A percentile compares a stretch with the other conserved stretches of the same genome.
Conservation (phyloP, 768 basidiomycete genomes). For the Pisolithus tinctorius region DNA sequence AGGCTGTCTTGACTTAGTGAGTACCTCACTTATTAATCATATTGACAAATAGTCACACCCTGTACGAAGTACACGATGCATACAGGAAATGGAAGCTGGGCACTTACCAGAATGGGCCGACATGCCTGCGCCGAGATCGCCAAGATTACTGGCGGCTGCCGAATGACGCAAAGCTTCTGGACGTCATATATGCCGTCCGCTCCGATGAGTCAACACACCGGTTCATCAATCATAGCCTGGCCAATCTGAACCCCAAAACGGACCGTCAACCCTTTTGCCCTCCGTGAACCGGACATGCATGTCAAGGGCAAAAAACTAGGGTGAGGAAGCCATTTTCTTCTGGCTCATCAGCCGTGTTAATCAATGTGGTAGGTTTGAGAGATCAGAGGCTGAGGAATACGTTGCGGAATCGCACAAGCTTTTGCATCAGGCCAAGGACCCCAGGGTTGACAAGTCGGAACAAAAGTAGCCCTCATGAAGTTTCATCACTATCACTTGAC, state of each 20-base stretch:
- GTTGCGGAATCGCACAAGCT: constrained; percentile 56
- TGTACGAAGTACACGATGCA: constrained; percentile 63
- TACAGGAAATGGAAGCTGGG: constrained; percentile 77
- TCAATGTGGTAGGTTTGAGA: constrained; percentile 47
- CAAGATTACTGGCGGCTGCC: constrained; percentile 88
- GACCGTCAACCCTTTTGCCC: constrained; percentile 89
- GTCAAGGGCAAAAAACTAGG: constrained; percentile 71
- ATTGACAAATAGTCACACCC: constrained; percentile 5
- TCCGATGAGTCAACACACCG: constrained; percentile 91
- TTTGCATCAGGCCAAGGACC: constrained; percentile 29
- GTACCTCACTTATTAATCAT: constrained; percentile 23
- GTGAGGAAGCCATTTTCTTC: constrained; percentile 36
- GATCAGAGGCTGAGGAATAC: constrained; percentile 59
- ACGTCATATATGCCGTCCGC: constrained; percentile 87
- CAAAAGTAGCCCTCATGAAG: constrained; percentile 11
- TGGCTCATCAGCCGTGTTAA: constrained; percentile 7
- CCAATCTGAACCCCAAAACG: constrained; percentile 66
- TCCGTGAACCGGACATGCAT: constrained; percentile 84
- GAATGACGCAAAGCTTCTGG: constrained; percentile 69
- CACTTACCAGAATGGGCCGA: constrained; percentile 76
- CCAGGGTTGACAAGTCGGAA: constrained; percentile 11
- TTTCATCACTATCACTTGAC: background rate
- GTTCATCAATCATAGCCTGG: constrained; percentile 94
- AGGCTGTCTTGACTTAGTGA: constrained; percentile 89
- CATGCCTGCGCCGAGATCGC: constrained; percentile 75